phyloP scores from a whole-genome alignment of 2,329 filamentous ascomycete genomes.

The Fusarium tupiense region DNA sequence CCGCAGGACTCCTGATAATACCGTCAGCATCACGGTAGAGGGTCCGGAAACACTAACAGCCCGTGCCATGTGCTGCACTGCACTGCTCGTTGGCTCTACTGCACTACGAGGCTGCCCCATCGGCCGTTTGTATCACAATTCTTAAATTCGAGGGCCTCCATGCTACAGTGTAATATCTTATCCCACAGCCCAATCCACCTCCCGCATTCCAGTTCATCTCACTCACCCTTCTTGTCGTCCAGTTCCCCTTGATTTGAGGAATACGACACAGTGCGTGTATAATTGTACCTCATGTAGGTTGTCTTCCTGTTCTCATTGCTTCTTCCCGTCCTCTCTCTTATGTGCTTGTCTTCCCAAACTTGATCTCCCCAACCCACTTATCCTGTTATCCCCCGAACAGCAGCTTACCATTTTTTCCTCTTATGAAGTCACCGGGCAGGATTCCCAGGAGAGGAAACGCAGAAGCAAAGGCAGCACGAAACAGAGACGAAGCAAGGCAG shows the following conservation, averaged over 20 bases:
- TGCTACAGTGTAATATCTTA: slow-evolving; percentile 29
- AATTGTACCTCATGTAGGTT: slow-evolving; percentile 1
- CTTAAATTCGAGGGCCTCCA: slow-evolving; percentile 20
- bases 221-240: slow-evolving; percentile 19
- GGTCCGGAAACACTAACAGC: slow-evolving; percentile 2
- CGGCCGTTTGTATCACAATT: slow-evolving; percentile 15
- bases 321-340: slow-evolving; percentile 1
- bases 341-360: slow-evolving; percentile 11
- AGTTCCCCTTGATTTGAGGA: slow-evolving; percentile 16
- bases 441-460: slow-evolving; percentile 22
- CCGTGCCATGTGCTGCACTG: not conserved
- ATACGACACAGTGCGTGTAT: slow-evolving; percentile 32
- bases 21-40: slow-evolving; percentile 15
- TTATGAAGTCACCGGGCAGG: slow-evolving; percentile 28
- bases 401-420: slow-evolving; percentile 15
- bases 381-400: not conserved
- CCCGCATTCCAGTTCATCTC: slow-evolving; percentile 34
- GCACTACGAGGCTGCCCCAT: slow-evolving; percentile 7
- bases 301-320: slow-evolving; percentile 6
- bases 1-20: slow-evolving; percentile 17
- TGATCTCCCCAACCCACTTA: slow-evolving; percentile 33
- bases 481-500: slow-evolving; percentile 23
- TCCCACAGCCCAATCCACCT: slow-evolving; percentile 20
- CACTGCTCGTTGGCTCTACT: not conserved
- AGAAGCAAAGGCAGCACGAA: slow-evolving; percentile 20